phyloP scores from a whole-genome alignment of 2,329 filamentous ascomycete species.

The Diplocarpon rosae region DNA sequence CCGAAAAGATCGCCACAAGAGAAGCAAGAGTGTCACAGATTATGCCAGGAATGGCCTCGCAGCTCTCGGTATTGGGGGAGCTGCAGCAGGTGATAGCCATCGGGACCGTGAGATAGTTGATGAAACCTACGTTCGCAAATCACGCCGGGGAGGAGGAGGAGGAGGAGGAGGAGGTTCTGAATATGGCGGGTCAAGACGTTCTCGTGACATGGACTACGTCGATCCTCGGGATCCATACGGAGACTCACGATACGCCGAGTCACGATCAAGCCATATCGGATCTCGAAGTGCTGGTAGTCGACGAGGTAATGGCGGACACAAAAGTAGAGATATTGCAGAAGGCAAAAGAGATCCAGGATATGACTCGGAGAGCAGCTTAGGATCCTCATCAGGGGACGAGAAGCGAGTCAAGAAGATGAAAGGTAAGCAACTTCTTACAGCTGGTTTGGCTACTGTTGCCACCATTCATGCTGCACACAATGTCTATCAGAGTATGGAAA shows the following conservation, averaged over 20 bases:
- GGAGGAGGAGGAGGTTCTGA: slow-evolving; percentile 18
- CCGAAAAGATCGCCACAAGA: slow-evolving; percentile 36
- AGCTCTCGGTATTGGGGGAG: slow-evolving; percentile 48
- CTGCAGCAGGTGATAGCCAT: slow-evolving; percentile 8
- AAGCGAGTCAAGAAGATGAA: slow-evolving; percentile 50
- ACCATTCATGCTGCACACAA: slow-evolving; percentile 59
- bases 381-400: slow-evolving; percentile 51
- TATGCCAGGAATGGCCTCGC: slow-evolving; percentile 49
- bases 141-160: slow-evolving; percentile 10
- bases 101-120: slow-evolving; percentile 18
- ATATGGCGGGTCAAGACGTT: slow-evolving; percentile 14
- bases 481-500: slow-evolving; percentile 52
- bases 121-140: slow-evolving; percentile 18
- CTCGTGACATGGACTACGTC: slow-evolving; percentile 18
- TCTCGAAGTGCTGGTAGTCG: slow-evolving; percentile 15
- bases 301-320: slow-evolving; percentile 17
- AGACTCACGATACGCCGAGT: slow-evolving; percentile 23
- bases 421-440: slow-evolving; percentile 55
- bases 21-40: slow-evolving; percentile 57
- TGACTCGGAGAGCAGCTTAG: slow-evolving; percentile 39
- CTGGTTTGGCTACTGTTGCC: slow-evolving; percentile 54
- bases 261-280: slow-evolving; percentile 19
- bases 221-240: slow-evolving; percentile 21
- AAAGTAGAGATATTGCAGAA: slow-evolving; percentile 23
- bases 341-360: slow-evolving; percentile 17